phyloP scores from a whole-genome alignment of 179 eudicot species.

The Kewa caespitosa region DNA sequence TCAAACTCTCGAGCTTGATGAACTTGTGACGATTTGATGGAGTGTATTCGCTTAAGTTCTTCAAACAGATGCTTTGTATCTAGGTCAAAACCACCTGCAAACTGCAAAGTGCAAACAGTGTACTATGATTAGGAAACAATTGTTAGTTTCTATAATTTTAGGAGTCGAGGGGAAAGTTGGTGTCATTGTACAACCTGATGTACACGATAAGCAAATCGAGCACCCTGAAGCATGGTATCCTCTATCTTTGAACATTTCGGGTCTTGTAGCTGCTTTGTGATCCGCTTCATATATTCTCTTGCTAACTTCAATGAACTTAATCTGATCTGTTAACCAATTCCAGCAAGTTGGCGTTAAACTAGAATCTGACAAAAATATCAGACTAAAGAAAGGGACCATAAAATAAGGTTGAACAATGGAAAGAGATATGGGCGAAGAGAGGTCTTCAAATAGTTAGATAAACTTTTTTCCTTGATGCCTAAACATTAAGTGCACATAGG shows the following conservation, averaged over 20 bases:
- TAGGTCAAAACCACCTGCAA: constrained; percentile 71
- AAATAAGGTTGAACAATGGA: not conserved
- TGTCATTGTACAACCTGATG: constrained; percentile 46
- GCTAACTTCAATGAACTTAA: constrained; percentile 53
- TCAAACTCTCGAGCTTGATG: not conserved
- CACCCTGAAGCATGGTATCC: constrained; percentile 58
- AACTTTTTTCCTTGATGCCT: too few species aligned
- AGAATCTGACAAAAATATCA: not conserved
- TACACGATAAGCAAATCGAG: constrained; percentile 69
- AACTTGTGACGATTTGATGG: not conserved
- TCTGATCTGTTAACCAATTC: constrained; percentile 43
- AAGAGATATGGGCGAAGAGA: not conserved
- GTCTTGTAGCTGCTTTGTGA: constrained; percentile 41
- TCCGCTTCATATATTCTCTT: constrained; percentile 51
- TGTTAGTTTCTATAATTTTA: not conserved
- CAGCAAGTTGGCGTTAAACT: not conserved
- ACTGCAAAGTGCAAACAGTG: constrained; percentile 28
- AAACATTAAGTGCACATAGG: not conserved
- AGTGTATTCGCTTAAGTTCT: constrained; percentile 37
- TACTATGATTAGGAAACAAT: not conserved
- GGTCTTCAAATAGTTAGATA: too few species aligned
- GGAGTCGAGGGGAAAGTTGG: not conserved
- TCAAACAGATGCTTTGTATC: constrained; percentile 58
- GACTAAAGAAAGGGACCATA: not conserved
- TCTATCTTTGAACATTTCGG: constrained; percentile 36